Conservation (phyloP, 768 basidiomycete species). For the Phylloporus sp. region DNA sequence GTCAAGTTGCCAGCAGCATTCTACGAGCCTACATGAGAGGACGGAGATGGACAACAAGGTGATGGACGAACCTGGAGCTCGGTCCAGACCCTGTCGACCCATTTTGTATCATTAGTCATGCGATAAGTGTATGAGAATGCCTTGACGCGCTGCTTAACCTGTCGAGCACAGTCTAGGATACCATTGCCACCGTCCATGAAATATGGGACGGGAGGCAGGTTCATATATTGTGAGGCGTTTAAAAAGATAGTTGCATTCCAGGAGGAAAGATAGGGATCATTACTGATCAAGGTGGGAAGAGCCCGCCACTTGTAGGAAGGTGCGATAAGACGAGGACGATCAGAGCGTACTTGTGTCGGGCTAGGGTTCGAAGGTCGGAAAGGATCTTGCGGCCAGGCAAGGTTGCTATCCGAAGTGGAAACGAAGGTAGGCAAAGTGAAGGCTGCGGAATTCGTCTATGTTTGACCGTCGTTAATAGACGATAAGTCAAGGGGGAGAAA, state of each 20-base stretch:
- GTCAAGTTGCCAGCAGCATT: constrained; percentile 73
- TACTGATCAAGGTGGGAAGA: constrained; percentile 68
- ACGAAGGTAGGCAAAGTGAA: constrained; percentile 71
- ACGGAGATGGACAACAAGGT: not conserved
- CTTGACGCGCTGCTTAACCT: constrained; percentile 88
- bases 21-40: constrained; percentile 22
- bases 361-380: constrained; percentile 61
- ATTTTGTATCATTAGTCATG: constrained; percentile 88
- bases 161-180: constrained; percentile 85
- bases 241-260: constrained; percentile 92
- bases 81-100: constrained; percentile 78
- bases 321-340: constrained; percentile 89
- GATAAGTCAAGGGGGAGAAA: not conserved
- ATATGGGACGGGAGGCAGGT: constrained; percentile 62
- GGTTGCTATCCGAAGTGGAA: constrained; percentile 42
- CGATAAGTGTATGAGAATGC: constrained; percentile 87
- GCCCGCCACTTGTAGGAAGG: constrained; percentile 89
- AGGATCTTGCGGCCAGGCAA: constrained; percentile 78
- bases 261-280: constrained; percentile 76
- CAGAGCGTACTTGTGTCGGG: constrained; percentile 58
- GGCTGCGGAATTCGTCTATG: constrained; percentile 68
- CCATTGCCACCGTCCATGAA: constrained; percentile 79
- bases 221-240: constrained; percentile 77
- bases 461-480: not conserved
- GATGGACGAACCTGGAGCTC: constrained; percentile 70